These are phyloP conservation scores for Sarocladiaceae sp. DNA, from an alignment of 2,329 filamentous ascomycete genomes.

Conservation along the genomic window DNA sequence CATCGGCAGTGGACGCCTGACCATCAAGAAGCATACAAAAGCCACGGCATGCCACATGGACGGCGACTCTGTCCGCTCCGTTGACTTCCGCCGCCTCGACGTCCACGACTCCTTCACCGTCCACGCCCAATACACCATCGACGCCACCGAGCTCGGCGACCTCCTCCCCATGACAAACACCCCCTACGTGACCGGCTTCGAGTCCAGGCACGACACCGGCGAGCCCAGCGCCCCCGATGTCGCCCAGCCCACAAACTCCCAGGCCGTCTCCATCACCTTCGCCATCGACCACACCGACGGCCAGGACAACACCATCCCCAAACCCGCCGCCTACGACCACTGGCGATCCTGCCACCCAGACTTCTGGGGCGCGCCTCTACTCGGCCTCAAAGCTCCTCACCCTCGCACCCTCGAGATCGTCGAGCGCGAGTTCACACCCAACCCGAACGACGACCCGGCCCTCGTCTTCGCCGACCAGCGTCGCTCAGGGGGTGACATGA, in stretches of 20 bases:
- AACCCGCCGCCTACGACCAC: constrained; percentile 17
- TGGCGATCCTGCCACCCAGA: constrained; percentile 18
- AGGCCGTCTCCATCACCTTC: constrained; percentile 23
- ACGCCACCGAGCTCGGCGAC: constrained; percentile 16
- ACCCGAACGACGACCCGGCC: constrained; percentile 20
- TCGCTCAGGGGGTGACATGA: constrained; percentile 20
- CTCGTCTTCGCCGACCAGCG: constrained; percentile 19
- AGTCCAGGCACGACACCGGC: constrained; percentile 18
- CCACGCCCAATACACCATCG: constrained; percentile 11
- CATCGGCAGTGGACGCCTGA: constrained; percentile 17
- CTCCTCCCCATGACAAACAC: constrained; percentile 18
- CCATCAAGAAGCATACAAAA: constrained; percentile 16
- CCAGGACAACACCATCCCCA: constrained; percentile 18
- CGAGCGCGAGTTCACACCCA: constrained; percentile 21
- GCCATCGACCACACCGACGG: constrained; percentile 22
- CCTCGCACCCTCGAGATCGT: constrained; percentile 21
- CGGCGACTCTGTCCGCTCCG: constrained; percentile 3
- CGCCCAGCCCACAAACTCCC: constrained; percentile 20
- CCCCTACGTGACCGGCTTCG: constrained; percentile 20
- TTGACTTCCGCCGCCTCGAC: constrained; percentile 12
- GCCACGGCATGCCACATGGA: constrained; percentile 17
- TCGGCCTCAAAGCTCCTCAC: constrained; percentile 19
- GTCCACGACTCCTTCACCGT: constrained; percentile 12
- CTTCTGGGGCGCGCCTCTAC: constrained; percentile 21
- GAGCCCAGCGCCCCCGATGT: constrained; percentile 20